Conservation (phyloP, 257 asterid species). For the Nicotiana benthamiana region DNA sequence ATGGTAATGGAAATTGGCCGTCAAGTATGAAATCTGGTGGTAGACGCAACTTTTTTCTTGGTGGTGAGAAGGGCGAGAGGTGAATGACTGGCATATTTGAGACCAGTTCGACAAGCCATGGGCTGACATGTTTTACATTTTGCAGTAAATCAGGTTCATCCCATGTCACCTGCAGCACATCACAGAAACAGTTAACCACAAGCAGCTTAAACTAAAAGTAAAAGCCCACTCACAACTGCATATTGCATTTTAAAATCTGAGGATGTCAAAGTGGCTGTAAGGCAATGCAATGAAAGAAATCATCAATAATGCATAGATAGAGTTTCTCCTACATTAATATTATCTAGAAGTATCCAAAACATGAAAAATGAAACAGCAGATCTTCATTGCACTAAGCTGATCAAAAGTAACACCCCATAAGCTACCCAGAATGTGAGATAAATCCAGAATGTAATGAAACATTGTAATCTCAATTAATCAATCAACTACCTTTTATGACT, state of each 20-base stretch:
- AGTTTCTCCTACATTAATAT: neutral
- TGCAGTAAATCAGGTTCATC: slow-evolving; percentile 86
- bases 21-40: slow-evolving; percentile 59
- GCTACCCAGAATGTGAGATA: neutral
- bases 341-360: neutral
- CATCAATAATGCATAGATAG: neutral
- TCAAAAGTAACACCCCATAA: neutral
- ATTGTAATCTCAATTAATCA: neutral
- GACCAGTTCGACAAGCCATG: slow-evolving; percentile 88
- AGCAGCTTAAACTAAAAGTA: neutral
- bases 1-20: slow-evolving; percentile 63
- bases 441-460: neutral
- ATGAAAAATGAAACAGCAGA: neutral
- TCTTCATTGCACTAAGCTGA: neutral
- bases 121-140: slow-evolving; percentile 85
- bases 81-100: slow-evolving; percentile 66
- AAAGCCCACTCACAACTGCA: neutral
- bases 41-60: slow-evolving; percentile 57
- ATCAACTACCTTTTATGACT: neutral
- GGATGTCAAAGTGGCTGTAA: neutral
- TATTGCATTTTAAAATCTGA: neutral
- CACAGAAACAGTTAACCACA: neutral
- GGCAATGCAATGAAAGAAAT: neutral
- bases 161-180: slow-evolving; percentile 67
- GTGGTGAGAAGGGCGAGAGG: slow-evolving; percentile 68